A percentile compares a stretch with the other conserved stretches of the same genome.
phyloP scores from a whole-genome alignment of 768 basidiomycete genomes.

The Glaciozyma antarctica region DNA sequence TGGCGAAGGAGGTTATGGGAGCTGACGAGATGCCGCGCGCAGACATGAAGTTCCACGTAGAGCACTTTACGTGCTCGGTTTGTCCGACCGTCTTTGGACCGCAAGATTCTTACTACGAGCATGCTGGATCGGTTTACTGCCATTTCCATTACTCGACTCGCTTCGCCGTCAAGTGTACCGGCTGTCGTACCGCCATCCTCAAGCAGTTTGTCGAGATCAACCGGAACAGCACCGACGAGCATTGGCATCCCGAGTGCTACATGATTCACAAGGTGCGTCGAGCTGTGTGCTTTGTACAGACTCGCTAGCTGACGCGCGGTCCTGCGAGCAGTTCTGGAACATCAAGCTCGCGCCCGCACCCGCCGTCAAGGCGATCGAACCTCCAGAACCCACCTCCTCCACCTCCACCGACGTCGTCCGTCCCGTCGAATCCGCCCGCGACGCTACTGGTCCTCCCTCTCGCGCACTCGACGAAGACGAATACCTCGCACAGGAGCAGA shows the following conservation, averaged over 20 bases:
- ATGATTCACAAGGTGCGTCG: slow-evolving; percentile 90
- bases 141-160: slow-evolving; percentile 99
- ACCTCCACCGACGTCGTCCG: background rate
- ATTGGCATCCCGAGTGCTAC: slow-evolving; percentile 99
- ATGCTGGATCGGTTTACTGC: slow-evolving; percentile 94
- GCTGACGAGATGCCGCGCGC: slow-evolving; percentile 8
- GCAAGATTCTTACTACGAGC: slow-evolving; percentile 98
- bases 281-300: background rate
- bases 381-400: slow-evolving; percentile 13
- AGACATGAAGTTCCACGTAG: slow-evolving; percentile 99
- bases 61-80: slow-evolving; percentile 97
- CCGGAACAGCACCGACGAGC: slow-evolving; percentile 93
- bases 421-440: background rate
- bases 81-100: slow-evolving; percentile 94
- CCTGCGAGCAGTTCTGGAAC: slow-evolving; percentile 80
- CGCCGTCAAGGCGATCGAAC: slow-evolving; percentile 1
- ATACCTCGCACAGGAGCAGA: slow-evolving; percentile 66
- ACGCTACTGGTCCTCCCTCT: slow-evolving; percentile 11
- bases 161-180: slow-evolving; percentile 96
- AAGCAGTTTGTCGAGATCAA: slow-evolving; percentile 99
- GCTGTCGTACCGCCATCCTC: slow-evolving; percentile 90
- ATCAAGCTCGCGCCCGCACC: slow-evolving; percentile 55
- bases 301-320: background rate
- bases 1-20: slow-evolving; percentile 3
- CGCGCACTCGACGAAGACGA: slow-evolving; percentile 33